phyloP scores from a whole-genome alignment of 2,329 filamentous ascomycete species.

The Talaromyces amestolkiae region DNA sequence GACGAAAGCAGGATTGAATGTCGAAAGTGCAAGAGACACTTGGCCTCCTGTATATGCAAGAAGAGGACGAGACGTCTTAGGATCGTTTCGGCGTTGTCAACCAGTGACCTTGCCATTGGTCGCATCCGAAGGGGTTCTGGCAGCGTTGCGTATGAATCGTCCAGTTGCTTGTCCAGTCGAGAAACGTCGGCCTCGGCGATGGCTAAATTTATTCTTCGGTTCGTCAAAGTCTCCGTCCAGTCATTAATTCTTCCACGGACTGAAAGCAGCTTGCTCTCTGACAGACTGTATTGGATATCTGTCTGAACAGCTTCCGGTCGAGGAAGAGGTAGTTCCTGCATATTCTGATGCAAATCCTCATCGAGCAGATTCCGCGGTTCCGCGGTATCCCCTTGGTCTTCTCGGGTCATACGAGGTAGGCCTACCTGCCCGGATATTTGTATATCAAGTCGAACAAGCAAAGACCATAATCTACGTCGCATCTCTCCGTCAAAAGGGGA shows the following conservation, averaged over 20 bases:
- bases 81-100: constrained; percentile 14
- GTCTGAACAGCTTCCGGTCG: constrained; percentile 25
- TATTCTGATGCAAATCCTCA: constrained; percentile 41
- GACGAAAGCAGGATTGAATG: not conserved
- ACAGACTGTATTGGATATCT: constrained; percentile 26
- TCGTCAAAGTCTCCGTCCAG: constrained; percentile 2
- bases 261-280: constrained; percentile 17
- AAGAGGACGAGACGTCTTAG: constrained; percentile 31
- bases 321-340: constrained; percentile 28
- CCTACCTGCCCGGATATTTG: constrained; percentile 40
- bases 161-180: constrained; percentile 24
- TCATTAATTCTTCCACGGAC: constrained; percentile 21
- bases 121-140: constrained; percentile 21
- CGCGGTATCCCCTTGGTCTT: constrained; percentile 38
- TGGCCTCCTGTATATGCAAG: constrained; percentile 22
- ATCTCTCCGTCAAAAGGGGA: constrained; percentile 35
- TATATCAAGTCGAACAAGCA: constrained; percentile 39
- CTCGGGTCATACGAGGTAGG: constrained; percentile 39
- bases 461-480: constrained; percentile 35
- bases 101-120: constrained; percentile 17
- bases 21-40: constrained; percentile 6
- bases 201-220: constrained; percentile 15
- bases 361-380: constrained; percentile 43
- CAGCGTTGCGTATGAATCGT: constrained; percentile 21
- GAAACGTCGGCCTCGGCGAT: constrained; percentile 23